Evolutionary conservation across 2,329 filamentous ascomycete genomes (phyloP).

Genomic region (Myrmaecium sp.): DNA sequence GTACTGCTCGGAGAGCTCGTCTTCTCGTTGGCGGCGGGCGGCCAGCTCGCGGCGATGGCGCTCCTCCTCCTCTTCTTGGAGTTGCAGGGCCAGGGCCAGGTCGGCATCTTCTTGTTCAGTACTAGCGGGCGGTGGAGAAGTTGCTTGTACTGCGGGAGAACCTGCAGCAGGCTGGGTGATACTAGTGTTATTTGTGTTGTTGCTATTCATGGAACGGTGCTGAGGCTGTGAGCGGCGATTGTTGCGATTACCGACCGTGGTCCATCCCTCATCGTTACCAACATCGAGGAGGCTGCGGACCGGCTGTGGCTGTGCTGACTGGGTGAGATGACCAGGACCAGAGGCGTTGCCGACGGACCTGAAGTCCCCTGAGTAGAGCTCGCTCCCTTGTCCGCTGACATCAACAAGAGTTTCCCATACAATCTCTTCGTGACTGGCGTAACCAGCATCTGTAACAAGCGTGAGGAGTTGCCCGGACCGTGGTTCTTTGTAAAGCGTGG

Average conservation of each 20-base stretch:
- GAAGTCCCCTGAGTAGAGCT: slow-evolving; percentile 85
- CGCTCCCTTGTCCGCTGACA: slow-evolving; percentile 64
- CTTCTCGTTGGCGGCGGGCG: slow-evolving; percentile 47
- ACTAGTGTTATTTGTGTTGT: too few species aligned
- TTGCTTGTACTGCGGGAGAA: slow-evolving; percentile 7
- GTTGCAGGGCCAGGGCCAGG: slow-evolving; percentile 72
- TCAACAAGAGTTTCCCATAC: slow-evolving; percentile 93
- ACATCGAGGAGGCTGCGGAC: slow-evolving; percentile 13
- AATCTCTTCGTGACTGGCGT: slow-evolving; percentile 71
- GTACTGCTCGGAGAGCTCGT: slow-evolving; percentile 49
- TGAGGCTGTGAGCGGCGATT: slow-evolving; percentile 7
- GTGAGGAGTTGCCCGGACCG: slow-evolving; percentile 58
- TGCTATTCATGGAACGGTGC: slow-evolving; percentile 3
- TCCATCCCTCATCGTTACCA: slow-evolving; percentile 34
- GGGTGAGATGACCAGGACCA: slow-evolving; percentile 6
- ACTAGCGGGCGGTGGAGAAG: slow-evolving; percentile 20
- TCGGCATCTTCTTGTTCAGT: slow-evolving; percentile 70
- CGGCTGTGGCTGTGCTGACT: slow-evolving; percentile 12
- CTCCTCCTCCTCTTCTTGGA: slow-evolving; percentile 89
- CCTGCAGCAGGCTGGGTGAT: slow-evolving; percentile 7
- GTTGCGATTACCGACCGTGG: slow-evolving; percentile 31
- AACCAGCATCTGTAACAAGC: slow-evolving; percentile 85
- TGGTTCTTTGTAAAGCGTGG: slow-evolving; percentile 81
- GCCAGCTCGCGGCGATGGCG: slow-evolving; percentile 44
- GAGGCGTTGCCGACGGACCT: slow-evolving; percentile 51